A percentile compares a stretch with the other conserved stretches of the same genome.
Evolutionary conservation across 176 grass and related monocot genomes (phyloP).

Genomic region (Eragrostis nindensis): DNA sequence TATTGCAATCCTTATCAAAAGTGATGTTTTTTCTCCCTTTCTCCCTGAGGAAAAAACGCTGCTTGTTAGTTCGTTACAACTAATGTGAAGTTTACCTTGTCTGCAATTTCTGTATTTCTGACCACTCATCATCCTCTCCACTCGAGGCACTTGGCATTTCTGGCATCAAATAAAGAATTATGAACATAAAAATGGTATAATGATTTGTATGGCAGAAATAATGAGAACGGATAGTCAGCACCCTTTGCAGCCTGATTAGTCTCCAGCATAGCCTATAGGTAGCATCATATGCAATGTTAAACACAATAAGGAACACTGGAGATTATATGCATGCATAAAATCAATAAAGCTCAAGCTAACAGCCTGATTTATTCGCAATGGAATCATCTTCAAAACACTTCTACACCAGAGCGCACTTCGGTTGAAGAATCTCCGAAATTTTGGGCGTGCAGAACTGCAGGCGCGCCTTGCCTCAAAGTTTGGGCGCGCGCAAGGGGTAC

Average conservation of each 20-base stretch:
- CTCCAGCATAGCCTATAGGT: conserved; percentile 76
- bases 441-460: not conserved
- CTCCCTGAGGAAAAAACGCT: too few relatives aligned
- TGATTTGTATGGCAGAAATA: conserved; percentile 27
- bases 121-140: conserved; percentile 72
- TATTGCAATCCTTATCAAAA: not conserved
- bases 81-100: conserved; percentile 54
- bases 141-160: conserved; percentile 42
- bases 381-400: conserved; percentile 26
- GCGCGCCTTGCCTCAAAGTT: not conserved
- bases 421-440: not conserved
- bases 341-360: too few relatives aligned
- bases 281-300: conserved; percentile 13
- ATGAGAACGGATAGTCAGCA: not conserved
- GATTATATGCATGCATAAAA: too few relatives aligned
- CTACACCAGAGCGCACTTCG: not conserved
- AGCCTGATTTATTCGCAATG: too few relatives aligned
- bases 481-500: not conserved
- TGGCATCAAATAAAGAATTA: conserved; percentile 37
- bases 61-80: not conserved
- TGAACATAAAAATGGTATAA: conserved; percentile 5
- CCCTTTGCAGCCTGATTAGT: conserved; percentile 57
- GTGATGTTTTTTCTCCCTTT: too few relatives aligned
- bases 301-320: conserved; percentile 31
- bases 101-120: conserved; percentile 61